Evolutionary conservation across 2,329 filamentous ascomycete genomes (phyloP).

Genomic region (Neopestalotiopsis clavispora): DNA sequence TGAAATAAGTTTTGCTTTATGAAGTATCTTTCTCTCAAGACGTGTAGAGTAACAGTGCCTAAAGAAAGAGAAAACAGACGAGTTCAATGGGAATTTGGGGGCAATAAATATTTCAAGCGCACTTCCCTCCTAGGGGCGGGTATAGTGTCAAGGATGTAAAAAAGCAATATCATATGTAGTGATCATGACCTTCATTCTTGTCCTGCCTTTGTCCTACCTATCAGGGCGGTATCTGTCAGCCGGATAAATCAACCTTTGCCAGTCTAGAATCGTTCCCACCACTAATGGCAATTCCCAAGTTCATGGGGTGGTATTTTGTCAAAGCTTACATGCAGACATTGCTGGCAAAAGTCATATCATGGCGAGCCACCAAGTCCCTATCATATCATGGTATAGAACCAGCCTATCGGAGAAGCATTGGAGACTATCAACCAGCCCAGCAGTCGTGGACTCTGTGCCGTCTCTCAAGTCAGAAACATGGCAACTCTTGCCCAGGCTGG

Average conservation of each 20-base stretch:
- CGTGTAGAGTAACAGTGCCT: not conserved
- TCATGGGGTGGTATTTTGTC: not conserved
- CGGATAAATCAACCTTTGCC: not conserved
- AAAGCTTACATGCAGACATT: not conserved
- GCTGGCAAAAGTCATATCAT: not conserved
- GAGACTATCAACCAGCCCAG: not conserved
- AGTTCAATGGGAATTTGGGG: not conserved
- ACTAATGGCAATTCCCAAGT: not conserved
- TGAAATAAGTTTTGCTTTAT: not conserved
- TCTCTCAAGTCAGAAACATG: not conserved
- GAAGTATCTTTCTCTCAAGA: not conserved
- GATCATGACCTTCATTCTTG: not conserved
- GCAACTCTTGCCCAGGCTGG: not conserved
- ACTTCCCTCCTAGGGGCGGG: not conserved
- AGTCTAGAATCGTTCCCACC: not conserved
- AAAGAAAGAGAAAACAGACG: not conserved
- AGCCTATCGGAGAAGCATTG: not conserved
- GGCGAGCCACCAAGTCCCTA: not conserved
- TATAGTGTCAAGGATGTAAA: conserved; percentile 1
- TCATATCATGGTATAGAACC: not conserved
- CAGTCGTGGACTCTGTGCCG: not conserved
- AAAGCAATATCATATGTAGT: not conserved
- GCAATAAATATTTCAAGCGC: not conserved
- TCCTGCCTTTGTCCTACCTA: not conserved
- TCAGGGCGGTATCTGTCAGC: not conserved